These are phyloP conservation scores for Strobilomyces echinocephalus DNA, from an alignment of 768 basidiomycete species.

Conservation along the genomic window DNA sequence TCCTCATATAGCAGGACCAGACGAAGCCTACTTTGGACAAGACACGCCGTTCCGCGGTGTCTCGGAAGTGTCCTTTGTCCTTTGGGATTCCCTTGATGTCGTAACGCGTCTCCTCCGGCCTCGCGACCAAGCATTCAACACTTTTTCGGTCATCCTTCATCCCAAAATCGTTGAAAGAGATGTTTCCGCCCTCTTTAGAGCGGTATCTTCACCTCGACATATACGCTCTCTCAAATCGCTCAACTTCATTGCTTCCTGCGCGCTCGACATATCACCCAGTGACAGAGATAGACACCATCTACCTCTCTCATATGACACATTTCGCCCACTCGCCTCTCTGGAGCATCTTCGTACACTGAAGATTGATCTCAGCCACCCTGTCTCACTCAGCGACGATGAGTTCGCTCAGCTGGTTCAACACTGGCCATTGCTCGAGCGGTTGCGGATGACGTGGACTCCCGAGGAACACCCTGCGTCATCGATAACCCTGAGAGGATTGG, in stretches of 20 bases:
- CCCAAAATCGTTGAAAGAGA: neutral
- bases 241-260: neutral
- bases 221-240: slow-evolving; percentile 1
- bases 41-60: neutral
- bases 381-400: neutral
- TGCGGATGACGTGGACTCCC: neutral
- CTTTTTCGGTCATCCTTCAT: neutral
- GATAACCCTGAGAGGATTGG: neutral
- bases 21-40: neutral
- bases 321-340: slow-evolving; percentile 1
- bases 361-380: neutral
- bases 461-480: neutral
- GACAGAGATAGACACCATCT: neutral
- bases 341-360: slow-evolving; percentile 1
- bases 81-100: neutral
- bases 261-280: neutral
- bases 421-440: neutral
- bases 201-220: neutral
- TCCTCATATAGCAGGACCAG: neutral
- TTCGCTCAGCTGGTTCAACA: neutral
- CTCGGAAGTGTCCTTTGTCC: neutral
- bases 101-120: neutral
- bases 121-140: neutral
- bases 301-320: neutral
- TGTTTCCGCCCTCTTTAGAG: neutral